Conservation (phyloP, 179 eudicot species). For the Beta macrorhiza region DNA sequence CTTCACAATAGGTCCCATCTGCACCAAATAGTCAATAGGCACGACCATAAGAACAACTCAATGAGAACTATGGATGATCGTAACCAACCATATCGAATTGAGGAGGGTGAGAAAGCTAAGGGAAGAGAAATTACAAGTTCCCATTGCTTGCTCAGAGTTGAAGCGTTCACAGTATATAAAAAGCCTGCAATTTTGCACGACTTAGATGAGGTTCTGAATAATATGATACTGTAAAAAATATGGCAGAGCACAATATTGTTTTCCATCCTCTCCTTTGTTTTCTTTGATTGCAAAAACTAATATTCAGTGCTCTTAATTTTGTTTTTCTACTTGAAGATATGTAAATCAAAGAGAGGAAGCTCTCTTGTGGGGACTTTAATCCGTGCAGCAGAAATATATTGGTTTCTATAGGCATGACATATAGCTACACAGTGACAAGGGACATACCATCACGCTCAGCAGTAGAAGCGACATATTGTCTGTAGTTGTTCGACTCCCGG, state of each 20-base stretch:
- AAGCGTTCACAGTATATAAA: slow-evolving; percentile 84
- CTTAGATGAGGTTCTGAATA: slow-evolving; percentile 4
- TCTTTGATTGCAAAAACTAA: not conserved
- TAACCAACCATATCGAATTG: not conserved
- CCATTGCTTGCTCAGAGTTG: slow-evolving; percentile 92
- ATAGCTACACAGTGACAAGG: not conserved
- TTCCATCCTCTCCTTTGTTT: not conserved
- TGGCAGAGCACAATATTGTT: not conserved
- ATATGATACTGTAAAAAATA: not conserved
- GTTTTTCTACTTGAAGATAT: not conserved
- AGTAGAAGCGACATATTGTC: slow-evolving; percentile 72
- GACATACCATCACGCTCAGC: slow-evolving; percentile 74
- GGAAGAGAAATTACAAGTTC: slow-evolving; percentile 46
- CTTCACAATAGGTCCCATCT: slow-evolving; percentile 85
- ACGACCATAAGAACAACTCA: not conserved
- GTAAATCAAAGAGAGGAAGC: not conserved
- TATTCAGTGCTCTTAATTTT: not conserved
- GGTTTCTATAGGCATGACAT: not conserved
- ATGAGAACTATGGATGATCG: not conserved
- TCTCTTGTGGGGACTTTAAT: not conserved
- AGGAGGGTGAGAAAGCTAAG: not conserved
- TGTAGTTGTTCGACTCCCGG: slow-evolving; percentile 49
- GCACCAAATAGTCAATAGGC: slow-evolving; percentile 29
- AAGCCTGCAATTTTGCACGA: slow-evolving; percentile 52
- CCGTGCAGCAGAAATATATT: not conserved